These are phyloP conservation scores for Podospora pseudopauciseta DNA, from an alignment of 495 filamentous ascomycete genomes.

Conservation along the genomic window DNA sequence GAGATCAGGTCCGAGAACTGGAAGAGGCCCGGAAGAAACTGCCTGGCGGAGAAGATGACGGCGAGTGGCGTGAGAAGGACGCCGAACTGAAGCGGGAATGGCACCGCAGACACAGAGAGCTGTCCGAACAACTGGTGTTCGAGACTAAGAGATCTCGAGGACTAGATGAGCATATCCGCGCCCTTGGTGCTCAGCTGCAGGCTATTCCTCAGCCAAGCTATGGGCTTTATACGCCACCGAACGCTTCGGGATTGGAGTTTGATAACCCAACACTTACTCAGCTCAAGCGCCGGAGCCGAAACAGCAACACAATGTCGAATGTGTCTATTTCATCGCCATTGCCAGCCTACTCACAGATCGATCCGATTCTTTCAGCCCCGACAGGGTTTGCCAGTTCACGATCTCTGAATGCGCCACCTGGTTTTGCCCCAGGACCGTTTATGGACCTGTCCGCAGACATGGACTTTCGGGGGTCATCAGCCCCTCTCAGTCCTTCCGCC, in stretches of 20 bases:
- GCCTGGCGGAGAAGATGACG: constrained; percentile 52
- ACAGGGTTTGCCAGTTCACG: constrained; percentile 38
- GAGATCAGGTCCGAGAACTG: constrained; percentile 49
- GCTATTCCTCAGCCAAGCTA: constrained; percentile 36
- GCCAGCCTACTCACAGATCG: constrained; percentile 38
- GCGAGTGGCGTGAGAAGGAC: constrained; percentile 50
- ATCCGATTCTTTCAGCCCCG: constrained; percentile 33
- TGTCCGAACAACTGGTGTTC: constrained; percentile 38
- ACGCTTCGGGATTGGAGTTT: constrained; percentile 47
- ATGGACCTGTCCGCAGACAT: constrained; percentile 41
- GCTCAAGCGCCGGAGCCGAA: constrained; percentile 52
- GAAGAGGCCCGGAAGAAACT: constrained; percentile 53
- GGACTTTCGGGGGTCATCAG: constrained; percentile 42
- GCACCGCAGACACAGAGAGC: constrained; percentile 42
- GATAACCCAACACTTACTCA: constrained; percentile 45
- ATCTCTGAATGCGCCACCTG: constrained; percentile 42
- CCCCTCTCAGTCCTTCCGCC: constrained; percentile 78
- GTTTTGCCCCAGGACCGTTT: constrained; percentile 51
- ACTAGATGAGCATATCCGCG: constrained; percentile 39
- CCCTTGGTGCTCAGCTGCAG: constrained; percentile 33
- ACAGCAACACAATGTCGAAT: constrained; percentile 54
- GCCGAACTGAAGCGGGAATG: constrained; percentile 41
- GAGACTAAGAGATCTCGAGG: constrained; percentile 36
- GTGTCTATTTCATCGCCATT: constrained; percentile 39
- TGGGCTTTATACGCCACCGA: constrained; percentile 42